Base-by-base conservation (phyloP, 1,139 yeast genomes). In the Tardiomyces digboiensis region DNA sequence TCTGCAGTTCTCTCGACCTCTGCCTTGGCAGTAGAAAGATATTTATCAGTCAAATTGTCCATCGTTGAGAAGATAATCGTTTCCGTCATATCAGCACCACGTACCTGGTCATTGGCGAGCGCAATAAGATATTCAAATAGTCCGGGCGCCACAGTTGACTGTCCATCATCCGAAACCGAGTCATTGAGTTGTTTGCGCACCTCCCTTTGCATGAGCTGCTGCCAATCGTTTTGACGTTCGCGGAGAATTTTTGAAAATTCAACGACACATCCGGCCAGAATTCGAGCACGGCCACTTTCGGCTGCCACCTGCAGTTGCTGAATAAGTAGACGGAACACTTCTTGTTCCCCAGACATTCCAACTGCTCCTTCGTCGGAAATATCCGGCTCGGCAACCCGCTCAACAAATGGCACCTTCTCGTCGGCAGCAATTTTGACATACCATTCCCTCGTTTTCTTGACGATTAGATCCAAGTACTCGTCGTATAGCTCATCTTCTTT, bases 281-380 rank as follows among this genome's bases (percentile, higher is more conserved):
- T 84, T 51, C 82, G 76, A 10, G 91, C 87, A 60, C 85, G 89
- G 2, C 88, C 87, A 2, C 94, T 80, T 37, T 83, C 91, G 0
- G 91, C 87, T 0, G 95, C 95, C 10, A 85, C 93, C 53, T 85
- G 95, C n/a, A 88, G 82, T 60, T 88, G 96, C 59, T 87, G 95
- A 29, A 83, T 82, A 49, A 88, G 77, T 80, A 88, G 84, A 42
- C 84, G 78, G 60, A 86, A 80, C 42, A 87, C 86, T 45, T 78
- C 82, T 20, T 82, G 85, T 13, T 86, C 81, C 7, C 68, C 69
- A 14, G 82, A 80, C 46, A 86, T 67, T 29, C 81, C 85, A 37
- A 78, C 65, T 40, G 70, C 64, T n/a, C 79, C 73, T 38, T 82
- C 77, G 19, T 80, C 76, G 53, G 83, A 87, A 13, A 71, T 65